Conservation (phyloP, 2,329 filamentous ascomycete species). For the Moelleriella libera region DNA sequence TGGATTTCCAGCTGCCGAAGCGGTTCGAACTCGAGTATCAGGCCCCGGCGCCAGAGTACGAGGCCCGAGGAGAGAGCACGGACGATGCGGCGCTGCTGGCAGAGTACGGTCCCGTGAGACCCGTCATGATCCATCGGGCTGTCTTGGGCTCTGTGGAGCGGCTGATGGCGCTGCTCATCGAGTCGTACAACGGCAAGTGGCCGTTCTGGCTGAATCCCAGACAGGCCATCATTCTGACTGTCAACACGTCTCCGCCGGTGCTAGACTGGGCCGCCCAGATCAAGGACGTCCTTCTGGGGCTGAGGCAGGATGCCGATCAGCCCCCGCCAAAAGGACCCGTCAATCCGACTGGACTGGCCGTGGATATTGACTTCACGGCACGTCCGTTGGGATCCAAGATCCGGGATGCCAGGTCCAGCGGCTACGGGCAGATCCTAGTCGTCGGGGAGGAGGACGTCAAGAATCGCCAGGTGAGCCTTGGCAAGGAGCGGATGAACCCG, state of each 20-base stretch:
- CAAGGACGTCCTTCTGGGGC: conserved; percentile 36
- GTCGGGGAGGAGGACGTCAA: conserved; percentile 53
- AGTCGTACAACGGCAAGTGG: conserved; percentile 68
- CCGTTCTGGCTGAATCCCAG: conserved; percentile 81
- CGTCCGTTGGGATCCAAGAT: conserved; percentile 56
- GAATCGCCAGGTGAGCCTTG: conserved; percentile 35
- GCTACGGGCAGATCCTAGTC: conserved; percentile 61
- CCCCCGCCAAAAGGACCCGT: conserved; percentile 27
- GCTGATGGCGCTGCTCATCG: conserved; percentile 72
- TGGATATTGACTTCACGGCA: conserved; percentile 56
- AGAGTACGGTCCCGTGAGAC: conserved; percentile 44
- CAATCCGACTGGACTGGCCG: conserved; percentile 45
- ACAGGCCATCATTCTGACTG: conserved; percentile 60
- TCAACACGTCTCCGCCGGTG: conserved; percentile 47
- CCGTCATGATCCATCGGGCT: conserved; percentile 74
- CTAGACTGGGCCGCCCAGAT: conserved; percentile 32
- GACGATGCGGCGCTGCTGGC: conserved; percentile 31
- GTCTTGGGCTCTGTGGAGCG: conserved; percentile 75
- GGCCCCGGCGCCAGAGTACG: conserved; percentile 50
- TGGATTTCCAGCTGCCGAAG: conserved; percentile 80
- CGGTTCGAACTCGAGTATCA: conserved; percentile 67
- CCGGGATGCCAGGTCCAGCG: conserved; percentile 53
- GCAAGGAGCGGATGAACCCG: conserved; percentile 27
- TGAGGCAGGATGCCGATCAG: conserved; percentile 15
- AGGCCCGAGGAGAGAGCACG: conserved; percentile 37